A percentile compares a stretch with the other conserved stretches of the same genome.
phyloP scores from a whole-genome alignment of 306 rosid genomes.

The Sindora glabra region DNA sequence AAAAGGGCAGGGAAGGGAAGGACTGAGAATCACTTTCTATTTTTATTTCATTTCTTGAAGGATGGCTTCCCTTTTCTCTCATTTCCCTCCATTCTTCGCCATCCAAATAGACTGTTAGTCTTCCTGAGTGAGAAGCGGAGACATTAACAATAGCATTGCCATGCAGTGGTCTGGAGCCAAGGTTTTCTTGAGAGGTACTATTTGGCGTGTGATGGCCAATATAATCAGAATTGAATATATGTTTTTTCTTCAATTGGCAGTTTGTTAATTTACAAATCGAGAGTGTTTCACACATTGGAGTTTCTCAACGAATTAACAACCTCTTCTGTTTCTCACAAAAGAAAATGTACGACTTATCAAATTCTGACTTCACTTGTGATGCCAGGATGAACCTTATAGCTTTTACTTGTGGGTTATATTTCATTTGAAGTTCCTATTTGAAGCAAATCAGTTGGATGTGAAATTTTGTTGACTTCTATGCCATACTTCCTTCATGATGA shows the following conservation, averaged over 20 bases:
- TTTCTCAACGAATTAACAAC: not conserved
- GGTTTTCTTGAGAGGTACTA: not conserved
- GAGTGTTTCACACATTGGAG: not conserved
- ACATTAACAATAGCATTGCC: not conserved
- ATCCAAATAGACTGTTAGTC: too few species aligned
- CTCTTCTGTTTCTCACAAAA: not conserved
- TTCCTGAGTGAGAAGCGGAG: not conserved
- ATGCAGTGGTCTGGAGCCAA: not conserved
- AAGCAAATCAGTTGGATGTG: slow-evolving; percentile 1
- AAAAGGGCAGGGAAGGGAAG: too few species aligned
- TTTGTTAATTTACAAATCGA: not conserved
- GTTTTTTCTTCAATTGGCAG: not conserved
- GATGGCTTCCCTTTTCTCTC: too few species aligned
- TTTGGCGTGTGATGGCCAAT: not conserved
- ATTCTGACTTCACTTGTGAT: not conserved
- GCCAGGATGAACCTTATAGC: slow-evolving; percentile 12
- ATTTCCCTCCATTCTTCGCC: too few species aligned
- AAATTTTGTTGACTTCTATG: not conserved
- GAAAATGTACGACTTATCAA: not conserved
- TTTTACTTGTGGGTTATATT: not conserved
- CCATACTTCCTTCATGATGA: slow-evolving; percentile 16
- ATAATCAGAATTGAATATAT: not conserved
- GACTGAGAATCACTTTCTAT: too few species aligned
- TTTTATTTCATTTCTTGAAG: too few species aligned
- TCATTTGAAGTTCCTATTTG: not conserved